Conservation (phyloP, 345 rosid species). For the Linum trigynum region DNA sequence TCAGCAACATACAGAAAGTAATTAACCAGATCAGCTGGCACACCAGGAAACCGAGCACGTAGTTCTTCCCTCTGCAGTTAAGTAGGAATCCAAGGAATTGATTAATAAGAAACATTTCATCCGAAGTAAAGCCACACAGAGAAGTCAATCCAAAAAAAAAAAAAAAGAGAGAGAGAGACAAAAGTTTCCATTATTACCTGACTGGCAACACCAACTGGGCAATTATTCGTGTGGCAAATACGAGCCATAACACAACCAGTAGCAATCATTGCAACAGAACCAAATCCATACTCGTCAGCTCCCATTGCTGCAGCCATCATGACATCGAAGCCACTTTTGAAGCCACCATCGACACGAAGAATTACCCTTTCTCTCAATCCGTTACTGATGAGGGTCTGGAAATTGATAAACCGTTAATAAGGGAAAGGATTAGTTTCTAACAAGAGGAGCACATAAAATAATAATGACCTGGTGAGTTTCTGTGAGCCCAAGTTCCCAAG, state of each 20-base stretch:
- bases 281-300: conserved; percentile 97
- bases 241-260: conserved; percentile 99
- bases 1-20: conserved; percentile 92
- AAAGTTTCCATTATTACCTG: conserved; percentile 43
- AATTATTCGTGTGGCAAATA: conserved; percentile 98
- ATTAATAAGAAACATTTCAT: neutral
- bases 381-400: conserved; percentile 78
- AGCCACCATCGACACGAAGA: conserved; percentile 93
- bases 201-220: conserved; percentile 99
- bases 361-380: conserved; percentile 98
- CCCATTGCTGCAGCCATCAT: conserved; percentile 95
- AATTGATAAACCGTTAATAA: conserved; percentile 5
- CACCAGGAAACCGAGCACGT: conserved; percentile 98
- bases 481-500: conserved; percentile 96
- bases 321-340: conserved; percentile 92
- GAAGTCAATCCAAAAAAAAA: conserved; percentile 2
- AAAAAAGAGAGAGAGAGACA: conserved; percentile 4
- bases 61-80: conserved; percentile 76
- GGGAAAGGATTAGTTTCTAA: neutral
- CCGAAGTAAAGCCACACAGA: neutral
- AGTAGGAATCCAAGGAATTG: conserved; percentile 10
- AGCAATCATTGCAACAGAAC: conserved; percentile 99
- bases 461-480: conserved; percentile 81
- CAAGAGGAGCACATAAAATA: conserved; percentile 6
- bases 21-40: conserved; percentile 97